Conservation (phyloP, 371 early-diverging fungal genomes). For the Fennellomyces sp. region DNA sequence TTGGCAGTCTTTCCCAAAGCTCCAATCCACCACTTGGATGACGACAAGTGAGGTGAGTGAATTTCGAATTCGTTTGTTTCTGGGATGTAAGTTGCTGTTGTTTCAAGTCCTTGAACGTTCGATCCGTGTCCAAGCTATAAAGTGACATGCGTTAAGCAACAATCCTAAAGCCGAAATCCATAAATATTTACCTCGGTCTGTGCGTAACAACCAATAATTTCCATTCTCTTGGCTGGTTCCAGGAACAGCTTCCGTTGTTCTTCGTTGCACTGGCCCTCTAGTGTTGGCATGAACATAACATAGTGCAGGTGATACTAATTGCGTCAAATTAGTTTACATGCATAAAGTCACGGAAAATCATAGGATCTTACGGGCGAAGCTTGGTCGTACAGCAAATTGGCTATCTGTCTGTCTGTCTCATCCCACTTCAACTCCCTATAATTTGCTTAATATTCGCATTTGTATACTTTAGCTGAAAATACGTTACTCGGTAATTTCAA, state of each 20-base stretch:
- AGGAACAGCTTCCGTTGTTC: slow-evolving; percentile 82
- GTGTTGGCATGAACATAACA: slow-evolving; percentile 79
- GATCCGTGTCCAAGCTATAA: slow-evolving; percentile 71
- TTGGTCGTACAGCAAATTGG: slow-evolving; percentile 42
- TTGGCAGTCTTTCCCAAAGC: slow-evolving; percentile 70
- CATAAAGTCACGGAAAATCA: too few species aligned
- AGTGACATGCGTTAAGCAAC: not conserved
- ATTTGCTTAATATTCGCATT: not conserved
- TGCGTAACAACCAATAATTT: slow-evolving; percentile 86
- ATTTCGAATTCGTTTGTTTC: slow-evolving; percentile 85
- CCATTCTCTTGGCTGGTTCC: slow-evolving; percentile 69
- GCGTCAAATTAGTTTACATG: not conserved
- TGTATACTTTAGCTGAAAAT: not conserved
- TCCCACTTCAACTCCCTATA: slow-evolving; percentile 47
- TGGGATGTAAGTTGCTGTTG: slow-evolving; percentile 84
- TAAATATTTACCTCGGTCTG: slow-evolving; percentile 65
- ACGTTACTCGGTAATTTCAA: slow-evolving; percentile 46
- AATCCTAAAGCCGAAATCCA: slow-evolving; percentile 10
- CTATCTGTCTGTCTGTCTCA: slow-evolving; percentile 36
- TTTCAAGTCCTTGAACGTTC: slow-evolving; percentile 86
- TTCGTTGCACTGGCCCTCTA: slow-evolving; percentile 72
- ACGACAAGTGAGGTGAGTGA: slow-evolving; percentile 79
- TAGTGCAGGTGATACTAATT: slow-evolving; percentile 51
- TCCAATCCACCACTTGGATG: slow-evolving; percentile 93
- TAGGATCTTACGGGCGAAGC: slow-evolving; percentile 35